Conservation (phyloP, 192 early-diverging fungal genomes). For the Spizellomyces sp. region DNA sequence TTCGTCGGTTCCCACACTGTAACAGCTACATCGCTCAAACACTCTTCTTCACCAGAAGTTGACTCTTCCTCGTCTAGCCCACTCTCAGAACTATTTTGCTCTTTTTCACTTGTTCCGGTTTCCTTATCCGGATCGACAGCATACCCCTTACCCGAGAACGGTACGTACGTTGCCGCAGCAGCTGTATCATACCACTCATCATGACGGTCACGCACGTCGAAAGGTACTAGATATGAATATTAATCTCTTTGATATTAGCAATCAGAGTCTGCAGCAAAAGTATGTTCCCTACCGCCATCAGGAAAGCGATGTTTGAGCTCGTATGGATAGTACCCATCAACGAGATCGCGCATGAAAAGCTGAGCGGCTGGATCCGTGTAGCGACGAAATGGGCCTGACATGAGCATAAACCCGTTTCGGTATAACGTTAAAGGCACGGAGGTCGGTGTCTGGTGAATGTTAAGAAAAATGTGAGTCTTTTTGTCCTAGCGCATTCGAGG, state of each 20-base stretch:
- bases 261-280: not conserved
- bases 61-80: not conserved
- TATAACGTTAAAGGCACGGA: constrained; percentile 27
- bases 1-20: no score
- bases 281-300: constrained; percentile 29
- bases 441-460: not conserved
- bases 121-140: not conserved
- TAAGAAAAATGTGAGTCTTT: not conserved
- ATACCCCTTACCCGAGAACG: constrained; percentile 9
- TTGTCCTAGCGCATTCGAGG: no score
- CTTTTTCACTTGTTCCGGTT: not conserved
- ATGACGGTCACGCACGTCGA: constrained; percentile 15
- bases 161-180: not conserved
- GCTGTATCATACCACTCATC: constrained; percentile 1
- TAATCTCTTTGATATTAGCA: not conserved
- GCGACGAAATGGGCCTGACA: constrained; percentile 23
- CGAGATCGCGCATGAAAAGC: constrained; percentile 39
- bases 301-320: constrained; percentile 41
- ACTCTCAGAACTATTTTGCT: not conserved
- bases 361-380: constrained; percentile 29
- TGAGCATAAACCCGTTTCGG: constrained; percentile 39
- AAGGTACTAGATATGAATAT: constrained; percentile 10
- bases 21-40: no score
- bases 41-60: no score
- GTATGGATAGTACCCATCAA: constrained; percentile 48